phyloP scores from a whole-genome alignment of 768 basidiomycete species.

The Kwoniella newhampshirensis region DNA sequence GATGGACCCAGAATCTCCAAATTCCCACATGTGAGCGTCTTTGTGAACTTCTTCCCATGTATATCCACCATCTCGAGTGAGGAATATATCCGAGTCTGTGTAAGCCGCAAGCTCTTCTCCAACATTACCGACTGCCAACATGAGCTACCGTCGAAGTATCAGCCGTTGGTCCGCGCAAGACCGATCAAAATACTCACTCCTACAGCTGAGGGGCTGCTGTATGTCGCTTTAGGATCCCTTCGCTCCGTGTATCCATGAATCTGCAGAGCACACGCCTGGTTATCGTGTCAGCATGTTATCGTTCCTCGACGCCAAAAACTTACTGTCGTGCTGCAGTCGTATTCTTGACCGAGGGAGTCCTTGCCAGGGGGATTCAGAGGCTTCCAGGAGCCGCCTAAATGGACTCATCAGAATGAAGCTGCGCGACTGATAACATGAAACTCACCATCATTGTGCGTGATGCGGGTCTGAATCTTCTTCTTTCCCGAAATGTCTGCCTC shows the following conservation, averaged over 20 bases:
- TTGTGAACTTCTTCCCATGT: slow-evolving; percentile 99
- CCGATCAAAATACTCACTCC: slow-evolving; percentile 55
- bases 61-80: slow-evolving; percentile 93
- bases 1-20: slow-evolving; percentile 93
- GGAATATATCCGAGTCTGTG: slow-evolving; percentile 87
- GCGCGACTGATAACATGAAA: slow-evolving; percentile 14
- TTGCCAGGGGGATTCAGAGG: slow-evolving; percentile 67
- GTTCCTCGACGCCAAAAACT: neutral
- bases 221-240: slow-evolving; percentile 83
- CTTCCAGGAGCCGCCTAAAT: slow-evolving; percentile 87
- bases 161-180: neutral
- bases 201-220: slow-evolving; percentile 84
- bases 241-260: slow-evolving; percentile 96
- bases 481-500: slow-evolving; percentile 68
- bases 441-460: slow-evolving; percentile 95
- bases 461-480: slow-evolving; percentile 78
- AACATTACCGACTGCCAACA: slow-evolving; percentile 96
- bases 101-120: slow-evolving; percentile 79
- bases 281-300: slow-evolving; percentile 22
- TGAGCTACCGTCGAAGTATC: slow-evolving; percentile 54
- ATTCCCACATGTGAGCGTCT: slow-evolving; percentile 96
- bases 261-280: slow-evolving; percentile 78
- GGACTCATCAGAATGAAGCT: neutral
- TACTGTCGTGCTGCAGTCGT: slow-evolving; percentile 71
- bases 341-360: slow-evolving; percentile 74